Evolutionary conservation across 805 yeast species (phyloP), one percentile per base, ranked within the genome.

Genomic region (Komagataella phaffii): DNA sequence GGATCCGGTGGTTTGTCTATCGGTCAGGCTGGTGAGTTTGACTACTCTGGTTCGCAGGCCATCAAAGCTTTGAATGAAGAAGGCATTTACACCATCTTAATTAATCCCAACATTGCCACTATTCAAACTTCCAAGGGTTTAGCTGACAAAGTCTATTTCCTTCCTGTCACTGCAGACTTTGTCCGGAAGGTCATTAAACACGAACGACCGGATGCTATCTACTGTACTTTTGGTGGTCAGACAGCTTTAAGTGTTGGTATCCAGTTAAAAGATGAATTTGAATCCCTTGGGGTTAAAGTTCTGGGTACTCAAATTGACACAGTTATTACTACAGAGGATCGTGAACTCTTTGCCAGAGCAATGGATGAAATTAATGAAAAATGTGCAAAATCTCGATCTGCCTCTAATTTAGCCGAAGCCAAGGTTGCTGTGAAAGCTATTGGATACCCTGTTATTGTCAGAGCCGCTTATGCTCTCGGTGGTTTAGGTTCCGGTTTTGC

Each of bases 21-120:
- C 66, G 99, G 99, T 58, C 99, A 93, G 75, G 99, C 99, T 57
- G 99, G 99, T 70, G 99, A 93, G 72, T 93, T 93, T 64, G 99
- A 93, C 69, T 93, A 93, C 73, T 89, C 97, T 48, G 99, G 99
- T 64, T 88, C 96, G 52, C 99, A 93, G 73, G 99, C 99, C 54
- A 93, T 93, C 71, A 93, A 93, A 72, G 99, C 99, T 48, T 77
- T 93, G 71, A 91, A 88, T 69, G 97, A 93, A 74, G 98, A 90
- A 72, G 96, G 96, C 55, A 93, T 91, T 57, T 88, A 91, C 76
- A 90, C 98, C 53, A 84, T 93, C 59, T 78, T 93, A 64, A 90
- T 93, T 65, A 93, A 93, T 70, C 99, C 99, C 53, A 93, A 93
- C 70, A 93, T 93, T 66, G 99, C 99, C 51, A 93, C 99, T 40